These are phyloP conservation scores for Pseudocercospora fuligena DNA, from an alignment of 2,329 filamentous ascomycete species.

Conservation along the genomic window DNA sequence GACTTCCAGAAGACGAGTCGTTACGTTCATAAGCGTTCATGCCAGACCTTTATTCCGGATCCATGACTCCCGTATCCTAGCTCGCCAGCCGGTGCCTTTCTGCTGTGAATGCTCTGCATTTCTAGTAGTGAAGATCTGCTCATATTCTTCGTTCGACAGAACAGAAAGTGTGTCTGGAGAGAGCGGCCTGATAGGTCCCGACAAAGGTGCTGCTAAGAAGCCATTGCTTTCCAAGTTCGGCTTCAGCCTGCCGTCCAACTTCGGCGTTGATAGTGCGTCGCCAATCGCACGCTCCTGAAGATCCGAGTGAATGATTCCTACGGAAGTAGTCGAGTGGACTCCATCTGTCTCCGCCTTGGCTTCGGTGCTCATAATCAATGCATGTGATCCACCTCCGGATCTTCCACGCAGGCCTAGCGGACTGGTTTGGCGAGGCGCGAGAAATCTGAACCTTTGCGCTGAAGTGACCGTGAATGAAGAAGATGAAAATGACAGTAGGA, in stretches of 20 bases:
- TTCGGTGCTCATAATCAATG: conserved; percentile 28
- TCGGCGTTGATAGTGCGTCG: conserved; percentile 9
- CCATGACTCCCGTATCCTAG: conserved; percentile 56
- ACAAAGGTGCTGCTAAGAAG: conserved; percentile 36
- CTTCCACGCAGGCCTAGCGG: neutral
- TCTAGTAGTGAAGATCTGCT: conserved; percentile 32
- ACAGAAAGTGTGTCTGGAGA: conserved; percentile 53
- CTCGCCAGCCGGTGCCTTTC: conserved; percentile 26
- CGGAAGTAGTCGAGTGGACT: conserved; percentile 3
- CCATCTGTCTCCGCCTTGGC: conserved; percentile 24
- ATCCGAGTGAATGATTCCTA: neutral
- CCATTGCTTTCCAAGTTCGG: conserved; percentile 21
- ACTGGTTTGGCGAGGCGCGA: neutral
- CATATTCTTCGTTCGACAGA: conserved; percentile 40
- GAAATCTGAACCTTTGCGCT: neutral
- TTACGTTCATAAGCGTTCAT: conserved; percentile 80
- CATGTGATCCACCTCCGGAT: conserved; percentile 13
- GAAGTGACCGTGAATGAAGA: neutral
- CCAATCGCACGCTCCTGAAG: neutral
- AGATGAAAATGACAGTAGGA: neutral
- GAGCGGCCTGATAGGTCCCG: conserved; percentile 42
- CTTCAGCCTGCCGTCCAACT: conserved; percentile 12
- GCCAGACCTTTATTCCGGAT: conserved; percentile 71
- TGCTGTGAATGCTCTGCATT: conserved; percentile 12
- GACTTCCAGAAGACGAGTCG: conserved; percentile 74